These are phyloP conservation scores for Pseudoturritis turrita DNA, from an alignment of 345 rosid species.

Conservation along the genomic window DNA sequence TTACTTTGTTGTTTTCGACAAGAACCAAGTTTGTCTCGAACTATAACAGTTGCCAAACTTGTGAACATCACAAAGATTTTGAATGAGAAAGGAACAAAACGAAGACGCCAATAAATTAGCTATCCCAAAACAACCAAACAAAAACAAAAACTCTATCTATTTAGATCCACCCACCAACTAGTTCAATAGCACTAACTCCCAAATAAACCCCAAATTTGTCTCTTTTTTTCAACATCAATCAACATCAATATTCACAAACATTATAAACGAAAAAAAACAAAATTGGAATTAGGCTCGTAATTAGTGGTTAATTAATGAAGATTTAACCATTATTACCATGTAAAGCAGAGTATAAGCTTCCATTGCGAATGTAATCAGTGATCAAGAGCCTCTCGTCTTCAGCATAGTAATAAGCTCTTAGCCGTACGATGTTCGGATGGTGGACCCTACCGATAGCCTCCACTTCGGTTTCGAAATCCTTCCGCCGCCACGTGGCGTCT, in stretches of 20 bases:
- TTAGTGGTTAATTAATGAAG: neutral
- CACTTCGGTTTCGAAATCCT: slow-evolving; percentile 82
- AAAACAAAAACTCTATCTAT: neutral
- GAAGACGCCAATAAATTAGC: neutral
- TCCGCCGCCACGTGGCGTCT: slow-evolving; percentile 61
- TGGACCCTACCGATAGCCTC: slow-evolving; percentile 66
- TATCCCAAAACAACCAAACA: neutral
- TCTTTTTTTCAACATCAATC: neutral
- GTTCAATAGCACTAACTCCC: slow-evolving; percentile 1
- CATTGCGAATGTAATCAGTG: slow-evolving; percentile 73
- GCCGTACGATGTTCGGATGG: slow-evolving; percentile 75
- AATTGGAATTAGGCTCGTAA: neutral
- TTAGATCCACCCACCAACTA: neutral
- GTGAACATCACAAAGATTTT: neutral
- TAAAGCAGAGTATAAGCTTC: slow-evolving; percentile 70
- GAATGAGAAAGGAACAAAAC: slow-evolving; percentile 1
- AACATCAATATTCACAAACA: neutral
- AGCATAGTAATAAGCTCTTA: slow-evolving; percentile 84
- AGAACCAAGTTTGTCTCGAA: slow-evolving; percentile 18
- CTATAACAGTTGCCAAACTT: slow-evolving; percentile 1
- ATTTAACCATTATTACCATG: slow-evolving; percentile 50
- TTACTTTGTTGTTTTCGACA: neutral
- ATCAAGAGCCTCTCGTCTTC: slow-evolving; percentile 78
- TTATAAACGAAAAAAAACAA: neutral
- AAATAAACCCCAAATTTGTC: neutral